These are phyloP conservation scores for Aphanomyces invadans DNA, from an alignment of 352 stramenopile species.

Conservation along the genomic window DNA sequence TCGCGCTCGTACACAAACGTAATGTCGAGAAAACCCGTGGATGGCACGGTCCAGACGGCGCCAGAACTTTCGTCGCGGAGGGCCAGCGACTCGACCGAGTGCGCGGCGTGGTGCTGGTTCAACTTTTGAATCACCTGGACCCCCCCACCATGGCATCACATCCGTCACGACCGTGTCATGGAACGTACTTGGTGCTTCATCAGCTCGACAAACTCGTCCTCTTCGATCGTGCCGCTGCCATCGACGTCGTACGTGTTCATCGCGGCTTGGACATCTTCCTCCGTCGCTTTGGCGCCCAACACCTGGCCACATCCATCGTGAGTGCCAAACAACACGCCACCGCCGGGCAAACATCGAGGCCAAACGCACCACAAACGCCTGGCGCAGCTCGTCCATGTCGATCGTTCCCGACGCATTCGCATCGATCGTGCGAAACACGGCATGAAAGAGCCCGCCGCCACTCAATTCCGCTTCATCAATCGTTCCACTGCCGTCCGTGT, in stretches of 20 bases:
- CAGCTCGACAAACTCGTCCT: conserved; percentile 27
- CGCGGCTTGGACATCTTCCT: conserved; percentile 23
- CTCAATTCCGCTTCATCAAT: conserved; percentile 21
- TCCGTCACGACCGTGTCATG: no score
- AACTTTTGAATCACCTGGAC: conserved; percentile 20
- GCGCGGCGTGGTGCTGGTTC: conserved; percentile 1
- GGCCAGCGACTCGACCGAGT: conserved; percentile 10
- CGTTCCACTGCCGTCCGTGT: conserved; percentile 12
- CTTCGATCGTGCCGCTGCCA: conserved; percentile 24
- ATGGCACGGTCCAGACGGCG: conserved; percentile 52
- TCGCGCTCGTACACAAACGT: conserved; percentile 77
- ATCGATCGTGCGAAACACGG: conserved; percentile 21
- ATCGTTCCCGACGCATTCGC: conserved; percentile 21
- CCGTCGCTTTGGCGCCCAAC: conserved; percentile 13
- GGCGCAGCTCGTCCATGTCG: conserved; percentile 21
- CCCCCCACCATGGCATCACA: no score
- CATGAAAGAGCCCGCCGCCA: conserved; percentile 16
- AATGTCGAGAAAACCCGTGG: conserved; percentile 52
- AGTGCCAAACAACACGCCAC: background rate
- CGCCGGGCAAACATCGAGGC: background rate
- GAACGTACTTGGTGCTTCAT: conserved; percentile 18
- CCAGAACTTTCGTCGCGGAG: conserved; percentile 49
- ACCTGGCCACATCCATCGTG: background rate
- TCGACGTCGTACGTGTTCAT: conserved; percentile 23
- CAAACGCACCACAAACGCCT: conserved; percentile 8